Conservation (phyloP, 2,329 filamentous ascomycete species). For the Colletotrichum sp. region DNA sequence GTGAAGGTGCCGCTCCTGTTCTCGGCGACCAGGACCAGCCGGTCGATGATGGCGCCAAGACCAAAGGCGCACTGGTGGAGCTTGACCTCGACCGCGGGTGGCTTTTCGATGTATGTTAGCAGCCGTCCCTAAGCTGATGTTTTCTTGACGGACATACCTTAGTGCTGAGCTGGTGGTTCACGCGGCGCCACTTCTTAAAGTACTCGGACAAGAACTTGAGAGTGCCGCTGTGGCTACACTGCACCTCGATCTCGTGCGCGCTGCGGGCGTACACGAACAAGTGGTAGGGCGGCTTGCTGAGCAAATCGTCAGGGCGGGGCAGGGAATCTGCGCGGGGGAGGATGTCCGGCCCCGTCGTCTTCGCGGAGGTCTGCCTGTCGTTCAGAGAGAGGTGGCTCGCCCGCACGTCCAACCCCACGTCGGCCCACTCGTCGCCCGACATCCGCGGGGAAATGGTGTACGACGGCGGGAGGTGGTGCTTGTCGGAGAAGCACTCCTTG, state of each 20-base stretch:
- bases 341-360: slow-evolving; percentile 27
- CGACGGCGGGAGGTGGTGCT: not conserved
- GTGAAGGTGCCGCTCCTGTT: slow-evolving; percentile 32
- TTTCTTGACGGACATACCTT: slow-evolving; percentile 27
- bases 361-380: slow-evolving; percentile 6
- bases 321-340: slow-evolving; percentile 47
- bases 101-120: slow-evolving; percentile 31
- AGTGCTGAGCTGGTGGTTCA: slow-evolving; percentile 42
- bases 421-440: slow-evolving; percentile 48
- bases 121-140: too few relatives aligned
- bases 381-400: slow-evolving; percentile 26
- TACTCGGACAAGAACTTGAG: slow-evolving; percentile 51
- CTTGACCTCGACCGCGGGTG: slow-evolving; percentile 44
- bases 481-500: slow-evolving; percentile 38
- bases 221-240: slow-evolving; percentile 52
- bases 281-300: slow-evolving; percentile 53
- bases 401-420: slow-evolving; percentile 38
- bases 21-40: slow-evolving; percentile 42
- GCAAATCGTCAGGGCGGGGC: slow-evolving; percentile 52
- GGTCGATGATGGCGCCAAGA: slow-evolving; percentile 48
- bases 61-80: slow-evolving; percentile 51
- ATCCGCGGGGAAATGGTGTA: not conserved
- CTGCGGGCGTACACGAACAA: slow-evolving; percentile 41
- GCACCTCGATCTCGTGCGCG: slow-evolving; percentile 41
- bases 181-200: slow-evolving; percentile 50